These are phyloP conservation scores for Niveomyces coronatus DNA, from an alignment of 2,329 filamentous ascomycete genomes.

Conservation along the genomic window DNA sequence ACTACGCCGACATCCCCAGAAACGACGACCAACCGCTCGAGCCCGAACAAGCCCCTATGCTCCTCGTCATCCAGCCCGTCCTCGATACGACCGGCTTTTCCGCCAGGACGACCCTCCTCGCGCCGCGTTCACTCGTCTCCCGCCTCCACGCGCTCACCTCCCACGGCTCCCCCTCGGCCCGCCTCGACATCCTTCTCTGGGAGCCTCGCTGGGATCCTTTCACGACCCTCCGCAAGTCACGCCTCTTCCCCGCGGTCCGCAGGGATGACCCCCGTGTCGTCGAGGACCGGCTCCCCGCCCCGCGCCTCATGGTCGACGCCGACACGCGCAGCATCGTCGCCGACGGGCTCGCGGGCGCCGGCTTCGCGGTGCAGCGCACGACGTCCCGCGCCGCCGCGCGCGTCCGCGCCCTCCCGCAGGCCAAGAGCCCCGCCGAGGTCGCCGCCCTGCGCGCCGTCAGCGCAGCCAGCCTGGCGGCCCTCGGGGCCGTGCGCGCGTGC, in stretches of 20 bases:
- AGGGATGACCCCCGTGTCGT: not conserved
- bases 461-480: conserved; percentile 50
- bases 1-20: conserved; percentile 53
- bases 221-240: conserved; percentile 36
- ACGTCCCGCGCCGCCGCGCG: conserved; percentile 40
- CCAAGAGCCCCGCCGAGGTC: conserved; percentile 45
- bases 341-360: conserved; percentile 40
- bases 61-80: conserved; percentile 49
- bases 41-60: conserved; percentile 52
- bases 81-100: conserved; percentile 27
- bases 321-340: conserved; percentile 55
- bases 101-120: conserved; percentile 47
- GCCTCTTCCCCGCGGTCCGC: conserved; percentile 24
- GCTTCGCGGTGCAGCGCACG: conserved; percentile 47
- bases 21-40: conserved; percentile 55
- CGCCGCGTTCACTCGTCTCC: conserved; percentile 50
- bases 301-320: conserved; percentile 51
- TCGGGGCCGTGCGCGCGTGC: conserved; percentile 45
- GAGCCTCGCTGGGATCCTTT: conserved; percentile 59
- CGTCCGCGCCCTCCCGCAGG: conserved; percentile 48
- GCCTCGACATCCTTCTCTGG: conserved; percentile 46
- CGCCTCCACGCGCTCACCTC: conserved; percentile 49
- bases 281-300: conserved; percentile 13
- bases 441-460: conserved; percentile 51
- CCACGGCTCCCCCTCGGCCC: conserved; percentile 34